phyloP scores from a whole-genome alignment of 441 rosid species.

The Populus hybrid region DNA sequence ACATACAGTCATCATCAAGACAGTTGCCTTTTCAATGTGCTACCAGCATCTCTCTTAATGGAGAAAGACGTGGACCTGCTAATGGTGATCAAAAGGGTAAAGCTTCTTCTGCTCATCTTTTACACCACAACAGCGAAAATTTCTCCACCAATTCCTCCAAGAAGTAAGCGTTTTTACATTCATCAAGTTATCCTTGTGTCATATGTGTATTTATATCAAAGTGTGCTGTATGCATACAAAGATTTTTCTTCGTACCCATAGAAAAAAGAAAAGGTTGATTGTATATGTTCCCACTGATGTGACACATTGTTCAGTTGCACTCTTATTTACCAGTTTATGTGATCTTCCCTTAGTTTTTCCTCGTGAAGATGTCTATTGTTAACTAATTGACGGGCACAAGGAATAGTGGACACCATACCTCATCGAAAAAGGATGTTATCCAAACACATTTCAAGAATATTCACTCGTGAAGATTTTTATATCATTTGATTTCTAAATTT shows the following conservation, averaged over 20 bases:
- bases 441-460: too few species aligned
- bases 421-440: too few species aligned
- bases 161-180: constrained; percentile 40
- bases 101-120: constrained; percentile 27
- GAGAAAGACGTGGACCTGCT: constrained; percentile 15
- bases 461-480: too few species aligned
- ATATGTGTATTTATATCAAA: background rate
- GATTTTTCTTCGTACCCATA: background rate
- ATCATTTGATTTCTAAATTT: too few species aligned
- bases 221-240: background rate
- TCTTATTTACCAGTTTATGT: background rate
- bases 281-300: too few species aligned
- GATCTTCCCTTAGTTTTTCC: background rate
- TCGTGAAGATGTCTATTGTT: background rate
- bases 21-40: constrained; percentile 24
- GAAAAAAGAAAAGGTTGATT: too few species aligned
- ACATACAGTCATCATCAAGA: constrained; percentile 35
- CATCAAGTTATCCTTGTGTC: background rate
- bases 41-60: constrained; percentile 27
- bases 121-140: constrained; percentile 24
- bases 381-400: too few species aligned
- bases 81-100: constrained; percentile 30
- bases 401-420: too few species aligned
- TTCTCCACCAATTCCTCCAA: constrained; percentile 15
- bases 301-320: too few species aligned